phyloP scores from a whole-genome alignment of 805 yeast genomes.

The Nadsonia fulvescens region DNA sequence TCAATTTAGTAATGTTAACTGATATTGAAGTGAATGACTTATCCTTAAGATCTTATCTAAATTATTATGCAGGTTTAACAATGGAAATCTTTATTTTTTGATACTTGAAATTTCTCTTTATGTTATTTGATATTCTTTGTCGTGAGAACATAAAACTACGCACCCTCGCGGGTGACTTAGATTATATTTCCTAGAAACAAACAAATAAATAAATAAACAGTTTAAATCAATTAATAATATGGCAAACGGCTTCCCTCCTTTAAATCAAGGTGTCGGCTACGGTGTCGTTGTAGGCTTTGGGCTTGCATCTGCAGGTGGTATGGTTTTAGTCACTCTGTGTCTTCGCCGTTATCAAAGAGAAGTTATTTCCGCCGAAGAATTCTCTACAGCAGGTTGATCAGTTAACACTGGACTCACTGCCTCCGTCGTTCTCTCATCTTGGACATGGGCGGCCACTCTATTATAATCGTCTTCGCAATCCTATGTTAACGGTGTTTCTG shows the following conservation, averaged over 20 bases:
- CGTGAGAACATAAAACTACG: no score
- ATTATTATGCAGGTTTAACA: no score
- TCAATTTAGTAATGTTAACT: no score
- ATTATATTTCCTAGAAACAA: background rate
- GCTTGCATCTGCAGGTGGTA: constrained; percentile 39
- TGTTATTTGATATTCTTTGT: no score
- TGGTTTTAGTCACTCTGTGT: constrained; percentile 58
- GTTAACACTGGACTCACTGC: constrained; percentile 74
- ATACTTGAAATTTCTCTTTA: no score
- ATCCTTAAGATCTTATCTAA: no score
- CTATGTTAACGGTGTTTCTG: constrained; percentile 59
- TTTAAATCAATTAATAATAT: no score
- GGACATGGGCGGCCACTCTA: constrained; percentile 88
- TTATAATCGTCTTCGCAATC: constrained; percentile 64
- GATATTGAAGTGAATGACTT: no score
- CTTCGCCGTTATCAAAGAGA: constrained; percentile 69
- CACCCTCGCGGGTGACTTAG: background rate
- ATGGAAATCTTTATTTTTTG: no score
- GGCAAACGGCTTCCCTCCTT: no score
- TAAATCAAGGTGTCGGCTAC: constrained; percentile 71
- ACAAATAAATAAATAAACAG: constrained; percentile 1
- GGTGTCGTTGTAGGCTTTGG: constrained; percentile 85
- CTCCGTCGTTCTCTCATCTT: constrained; percentile 80
- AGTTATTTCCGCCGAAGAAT: constrained; percentile 81
- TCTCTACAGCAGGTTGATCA: constrained; percentile 80